Evolutionary conservation across 371 early-diverging fungal genomes (phyloP).

Genomic region (Capillidium heterosporum): DNA sequence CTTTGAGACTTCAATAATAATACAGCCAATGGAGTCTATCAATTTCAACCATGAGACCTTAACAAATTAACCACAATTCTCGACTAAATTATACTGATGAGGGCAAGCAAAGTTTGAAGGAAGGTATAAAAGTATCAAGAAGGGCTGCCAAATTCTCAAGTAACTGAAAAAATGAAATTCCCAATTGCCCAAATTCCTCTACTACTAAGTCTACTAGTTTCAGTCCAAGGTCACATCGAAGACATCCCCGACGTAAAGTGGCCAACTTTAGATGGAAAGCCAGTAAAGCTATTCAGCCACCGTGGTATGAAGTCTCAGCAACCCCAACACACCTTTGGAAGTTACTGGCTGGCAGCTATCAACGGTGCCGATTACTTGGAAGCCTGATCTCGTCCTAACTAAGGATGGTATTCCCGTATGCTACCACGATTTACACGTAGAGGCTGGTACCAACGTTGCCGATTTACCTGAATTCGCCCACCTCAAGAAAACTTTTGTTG

Average conservation of each 20-base stretch:
- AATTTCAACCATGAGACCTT: no score
- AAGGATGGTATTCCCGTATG: constrained; percentile 18
- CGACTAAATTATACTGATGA: no score
- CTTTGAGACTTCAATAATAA: no score
- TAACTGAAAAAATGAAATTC: no score
- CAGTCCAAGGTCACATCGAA: neutral
- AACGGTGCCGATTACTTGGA: constrained; percentile 22
- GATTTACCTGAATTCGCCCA: constrained; percentile 13
- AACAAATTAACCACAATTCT: no score
- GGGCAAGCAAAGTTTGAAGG: no score
- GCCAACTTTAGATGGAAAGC: constrained; percentile 16
- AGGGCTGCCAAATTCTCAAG: no score
- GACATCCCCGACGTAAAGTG: constrained; percentile 7
- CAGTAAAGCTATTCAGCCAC: constrained; percentile 15
- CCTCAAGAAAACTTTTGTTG: constrained; percentile 10
- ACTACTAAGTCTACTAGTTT: no score
- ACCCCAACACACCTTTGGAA: constrained; percentile 21
- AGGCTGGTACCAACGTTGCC: constrained; percentile 15
- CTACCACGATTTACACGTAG: constrained; percentile 19
- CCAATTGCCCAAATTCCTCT: no score
- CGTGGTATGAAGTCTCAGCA: constrained; percentile 23
- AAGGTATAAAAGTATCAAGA: no score
- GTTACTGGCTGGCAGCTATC: constrained; percentile 20
- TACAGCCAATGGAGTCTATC: no score
- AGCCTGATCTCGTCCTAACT: constrained; percentile 20